Conservation (phyloP, 2,329 filamentous ascomycete genomes). For the Penicillium sp. region DNA sequence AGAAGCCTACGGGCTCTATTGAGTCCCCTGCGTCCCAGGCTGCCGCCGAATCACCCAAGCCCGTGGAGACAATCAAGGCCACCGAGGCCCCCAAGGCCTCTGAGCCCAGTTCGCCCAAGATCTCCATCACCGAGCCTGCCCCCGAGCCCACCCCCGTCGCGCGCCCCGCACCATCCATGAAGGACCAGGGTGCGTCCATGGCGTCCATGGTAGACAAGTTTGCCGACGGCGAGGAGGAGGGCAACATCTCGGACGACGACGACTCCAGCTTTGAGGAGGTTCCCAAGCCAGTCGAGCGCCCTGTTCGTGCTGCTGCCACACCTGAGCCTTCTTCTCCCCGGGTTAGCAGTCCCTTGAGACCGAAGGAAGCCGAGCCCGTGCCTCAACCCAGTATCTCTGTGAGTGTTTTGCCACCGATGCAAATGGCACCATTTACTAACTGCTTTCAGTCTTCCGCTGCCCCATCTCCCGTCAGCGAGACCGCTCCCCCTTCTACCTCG, state of each 20-base stretch:
- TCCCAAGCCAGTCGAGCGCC: conserved; percentile 70
- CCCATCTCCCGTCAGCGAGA: conserved; percentile 27
- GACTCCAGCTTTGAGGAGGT: conserved; percentile 86
- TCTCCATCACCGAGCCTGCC: conserved; percentile 27
- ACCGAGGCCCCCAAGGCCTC: conserved; percentile 23
- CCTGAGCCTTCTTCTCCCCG: conserved; percentile 26
- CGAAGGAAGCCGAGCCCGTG: conserved; percentile 29
- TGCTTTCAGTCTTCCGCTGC: conserved; percentile 31
- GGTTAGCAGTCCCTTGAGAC: conserved; percentile 35
- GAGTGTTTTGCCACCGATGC: conserved; percentile 3
- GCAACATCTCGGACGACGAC: conserved; percentile 61
- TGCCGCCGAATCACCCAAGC: conserved; percentile 37
- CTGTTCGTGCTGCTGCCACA: conserved; percentile 34
- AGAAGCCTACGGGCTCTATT: conserved; percentile 37
- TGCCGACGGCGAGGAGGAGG: conserved; percentile 71
- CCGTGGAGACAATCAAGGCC: conserved; percentile 46
- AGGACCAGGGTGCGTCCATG: conserved; percentile 85
- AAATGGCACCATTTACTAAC: conserved; percentile 2
- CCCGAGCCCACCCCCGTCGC: conserved; percentile 37
- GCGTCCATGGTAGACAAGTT: conserved; percentile 83
- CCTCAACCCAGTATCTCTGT: conserved; percentile 28
- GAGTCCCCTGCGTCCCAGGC: conserved; percentile 52
- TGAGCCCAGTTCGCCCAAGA: conserved; percentile 36
- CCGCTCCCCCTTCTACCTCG: conserved; percentile 34
- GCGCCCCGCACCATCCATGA: conserved; percentile 68